A percentile compares a stretch with the other conserved stretches of the same genome.
Conservation (phyloP, 73 alveolate species). For the Breviolum minutum region DNA sequence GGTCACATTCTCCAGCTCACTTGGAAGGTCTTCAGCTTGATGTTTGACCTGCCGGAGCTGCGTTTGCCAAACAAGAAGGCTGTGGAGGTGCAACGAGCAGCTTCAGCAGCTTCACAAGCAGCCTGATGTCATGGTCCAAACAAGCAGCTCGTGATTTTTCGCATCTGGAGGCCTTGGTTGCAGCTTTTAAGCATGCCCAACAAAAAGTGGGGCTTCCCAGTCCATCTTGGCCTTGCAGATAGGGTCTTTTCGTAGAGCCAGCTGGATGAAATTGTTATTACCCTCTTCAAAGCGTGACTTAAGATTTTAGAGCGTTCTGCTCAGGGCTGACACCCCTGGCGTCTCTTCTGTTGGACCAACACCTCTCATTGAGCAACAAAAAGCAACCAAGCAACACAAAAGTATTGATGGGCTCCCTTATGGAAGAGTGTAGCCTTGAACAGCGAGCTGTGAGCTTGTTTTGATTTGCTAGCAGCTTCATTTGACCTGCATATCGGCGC, state of each 20-base stretch:
- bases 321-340: neutral
- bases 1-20: neutral
- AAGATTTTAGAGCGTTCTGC: neutral
- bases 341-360: no score
- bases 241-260: neutral
- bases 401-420: neutral
- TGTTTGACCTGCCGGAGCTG: conserved; percentile 78
- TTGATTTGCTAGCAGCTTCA: neutral
- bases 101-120: no score
- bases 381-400: neutral
- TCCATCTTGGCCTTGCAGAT: neutral
- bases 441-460: neutral
- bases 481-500: neutral
- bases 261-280: no score
- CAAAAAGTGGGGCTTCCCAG: neutral
- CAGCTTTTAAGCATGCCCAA: conserved; percentile 37
- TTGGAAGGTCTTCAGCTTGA: conserved; percentile 48
- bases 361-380: neutral
- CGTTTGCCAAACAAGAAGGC: conserved; percentile 54
- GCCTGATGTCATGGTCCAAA: no score
- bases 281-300: no score
- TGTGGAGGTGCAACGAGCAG: conserved; percentile 72
- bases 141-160: no score
- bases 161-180: neutral
- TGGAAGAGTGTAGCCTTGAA: neutral